Conservation (phyloP, 108 stramenopile species). For the Fragilariopsis cylindrus region DNA sequence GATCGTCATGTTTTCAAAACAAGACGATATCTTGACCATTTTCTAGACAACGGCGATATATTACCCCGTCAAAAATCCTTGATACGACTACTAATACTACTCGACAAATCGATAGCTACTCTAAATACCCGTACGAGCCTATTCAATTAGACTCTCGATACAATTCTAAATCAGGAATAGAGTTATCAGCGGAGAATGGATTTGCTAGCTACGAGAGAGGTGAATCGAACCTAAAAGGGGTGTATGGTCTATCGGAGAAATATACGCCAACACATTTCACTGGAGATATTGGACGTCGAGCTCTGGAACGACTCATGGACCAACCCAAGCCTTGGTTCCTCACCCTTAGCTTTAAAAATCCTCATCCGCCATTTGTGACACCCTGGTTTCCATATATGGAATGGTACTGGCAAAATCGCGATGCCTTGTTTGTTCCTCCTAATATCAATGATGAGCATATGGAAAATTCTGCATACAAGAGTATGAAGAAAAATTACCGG, state of each 20-base stretch:
- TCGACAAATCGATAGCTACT: slow-evolving; percentile 18
- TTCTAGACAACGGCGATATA: background rate
- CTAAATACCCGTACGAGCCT: slow-evolving; percentile 17
- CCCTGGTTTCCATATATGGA: background rate
- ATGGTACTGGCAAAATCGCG: slow-evolving; percentile 8
- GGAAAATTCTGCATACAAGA: slow-evolving; percentile 1
- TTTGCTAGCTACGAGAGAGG: slow-evolving; percentile 6
- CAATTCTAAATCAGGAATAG: background rate
- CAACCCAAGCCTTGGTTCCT: slow-evolving; percentile 21
- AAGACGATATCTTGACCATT: slow-evolving; percentile 13
- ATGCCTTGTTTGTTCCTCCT: slow-evolving; percentile 14
- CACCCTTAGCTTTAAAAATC: slow-evolving; percentile 27
- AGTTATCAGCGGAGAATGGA: background rate
- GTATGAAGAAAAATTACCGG: background rate
- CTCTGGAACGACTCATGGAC: slow-evolving; percentile 25
- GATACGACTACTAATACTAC: slow-evolving; percentile 1
- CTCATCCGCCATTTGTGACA: slow-evolving; percentile 28
- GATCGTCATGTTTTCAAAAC: background rate
- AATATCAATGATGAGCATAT: slow-evolving; percentile 5
- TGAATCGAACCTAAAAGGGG: slow-evolving; percentile 9
- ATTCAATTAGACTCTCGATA: slow-evolving; percentile 27
- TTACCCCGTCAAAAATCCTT: background rate
- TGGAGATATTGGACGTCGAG: background rate
- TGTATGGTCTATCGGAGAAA: background rate
- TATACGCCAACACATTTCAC: slow-evolving; percentile 10